Conservation (phyloP, 768 basidiomycete species). For the Boletus rex-veris region DNA sequence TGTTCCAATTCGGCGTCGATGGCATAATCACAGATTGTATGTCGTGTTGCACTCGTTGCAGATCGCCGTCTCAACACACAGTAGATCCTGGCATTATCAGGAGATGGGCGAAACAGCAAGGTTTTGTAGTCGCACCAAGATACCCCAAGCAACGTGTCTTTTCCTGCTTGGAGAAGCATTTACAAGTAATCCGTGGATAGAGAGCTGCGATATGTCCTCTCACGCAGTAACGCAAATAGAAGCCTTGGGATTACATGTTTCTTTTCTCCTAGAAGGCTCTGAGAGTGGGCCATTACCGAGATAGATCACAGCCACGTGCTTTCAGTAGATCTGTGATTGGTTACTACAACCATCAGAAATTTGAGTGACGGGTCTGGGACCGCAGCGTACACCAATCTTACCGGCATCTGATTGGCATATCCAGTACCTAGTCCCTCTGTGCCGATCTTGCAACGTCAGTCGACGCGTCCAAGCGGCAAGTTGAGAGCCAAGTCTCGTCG, state of each 20-base stretch:
- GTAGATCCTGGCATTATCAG: slow-evolving; percentile 56
- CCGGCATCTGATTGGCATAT: too few relatives aligned
- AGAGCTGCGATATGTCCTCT: neutral
- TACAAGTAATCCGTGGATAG: slow-evolving; percentile 1
- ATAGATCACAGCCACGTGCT: too few relatives aligned
- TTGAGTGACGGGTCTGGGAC: too few relatives aligned
- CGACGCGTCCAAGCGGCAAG: slow-evolving; percentile 22
- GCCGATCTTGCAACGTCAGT: neutral
- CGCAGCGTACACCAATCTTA: too few relatives aligned
- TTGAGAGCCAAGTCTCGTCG: neutral
- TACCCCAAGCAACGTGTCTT: slow-evolving; percentile 60
- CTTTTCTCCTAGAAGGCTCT: neutral
- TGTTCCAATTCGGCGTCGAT: slow-evolving; percentile 61
- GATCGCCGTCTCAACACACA: neutral
- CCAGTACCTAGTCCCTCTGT: neutral
- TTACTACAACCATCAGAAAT: too few relatives aligned
- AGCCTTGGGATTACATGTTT: too few relatives aligned
- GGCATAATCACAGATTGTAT: slow-evolving; percentile 75
- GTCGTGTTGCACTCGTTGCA: slow-evolving; percentile 4
- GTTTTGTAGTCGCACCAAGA: slow-evolving; percentile 50
- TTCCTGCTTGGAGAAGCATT: slow-evolving; percentile 55
- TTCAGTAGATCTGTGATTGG: too few relatives aligned
- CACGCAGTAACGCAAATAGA: too few relatives aligned
- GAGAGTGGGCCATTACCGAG: too few relatives aligned
- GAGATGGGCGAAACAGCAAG: slow-evolving; percentile 51